Conservation (phyloP, 164 flowering plant genomes). For the Vitis rupestris region DNA sequence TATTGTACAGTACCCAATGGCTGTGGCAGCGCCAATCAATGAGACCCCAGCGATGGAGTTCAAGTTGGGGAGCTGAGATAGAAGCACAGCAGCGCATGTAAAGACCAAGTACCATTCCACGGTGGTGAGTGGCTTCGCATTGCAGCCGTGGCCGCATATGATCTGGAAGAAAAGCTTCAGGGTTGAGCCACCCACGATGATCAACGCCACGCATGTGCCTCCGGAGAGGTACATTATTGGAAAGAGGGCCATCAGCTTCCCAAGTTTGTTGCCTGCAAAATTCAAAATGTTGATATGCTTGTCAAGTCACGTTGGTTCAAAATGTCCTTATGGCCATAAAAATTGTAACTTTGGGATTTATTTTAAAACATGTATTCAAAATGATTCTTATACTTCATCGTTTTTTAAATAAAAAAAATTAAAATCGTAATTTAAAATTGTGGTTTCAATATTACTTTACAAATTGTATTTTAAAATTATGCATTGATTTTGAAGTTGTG, state of each 20-base stretch:
- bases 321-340: too few species aligned
- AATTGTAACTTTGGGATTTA: too few species aligned
- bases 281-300: too few species aligned
- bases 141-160: constrained; percentile 11
- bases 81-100: constrained; percentile 15
- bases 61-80: constrained; percentile 28
- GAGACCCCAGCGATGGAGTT: constrained; percentile 30
- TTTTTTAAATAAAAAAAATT: too few species aligned
- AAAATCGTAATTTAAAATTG: too few species aligned
- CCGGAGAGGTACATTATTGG: constrained; percentile 28
- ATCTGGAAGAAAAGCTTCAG: constrained; percentile 11
- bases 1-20: constrained; percentile 24
- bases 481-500: too few species aligned
- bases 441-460: too few species aligned
- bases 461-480: too few species aligned
- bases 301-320: too few species aligned
- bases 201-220: constrained; percentile 22
- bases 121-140: constrained; percentile 8
- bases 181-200: constrained; percentile 21
- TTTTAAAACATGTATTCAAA: too few species aligned
- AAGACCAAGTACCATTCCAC: constrained; percentile 32
- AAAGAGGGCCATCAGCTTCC: constrained; percentile 17
- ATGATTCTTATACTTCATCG: too few species aligned
- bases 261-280: constrained; percentile 19
- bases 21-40: constrained; percentile 26